phyloP scores from a whole-genome alignment of 345 rosid species.

The Triadica sebifera region DNA sequence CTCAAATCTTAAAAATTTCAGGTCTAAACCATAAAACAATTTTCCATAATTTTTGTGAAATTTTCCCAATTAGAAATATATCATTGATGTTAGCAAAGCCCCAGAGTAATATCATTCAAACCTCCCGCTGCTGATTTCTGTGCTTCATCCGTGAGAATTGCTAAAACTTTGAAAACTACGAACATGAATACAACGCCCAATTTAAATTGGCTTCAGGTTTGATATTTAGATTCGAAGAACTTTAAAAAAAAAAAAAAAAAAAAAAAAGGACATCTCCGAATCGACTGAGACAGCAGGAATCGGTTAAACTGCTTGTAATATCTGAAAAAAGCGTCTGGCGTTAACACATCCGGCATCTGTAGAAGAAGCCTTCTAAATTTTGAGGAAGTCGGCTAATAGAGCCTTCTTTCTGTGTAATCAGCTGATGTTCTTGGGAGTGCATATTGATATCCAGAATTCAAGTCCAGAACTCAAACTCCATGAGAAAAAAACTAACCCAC shows the following conservation, averaged over 20 bases:
- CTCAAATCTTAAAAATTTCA: too few relatives aligned
- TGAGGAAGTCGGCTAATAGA: constrained; percentile 8
- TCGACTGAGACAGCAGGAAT: not conserved
- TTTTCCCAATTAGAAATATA: too few relatives aligned
- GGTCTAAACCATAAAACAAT: too few relatives aligned
- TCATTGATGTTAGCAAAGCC: not conserved
- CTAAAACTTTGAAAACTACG: not conserved
- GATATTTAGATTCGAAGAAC: not conserved
- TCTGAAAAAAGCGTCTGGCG: not conserved
- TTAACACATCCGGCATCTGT: constrained; percentile 9
- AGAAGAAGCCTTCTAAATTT: constrained; percentile 8
- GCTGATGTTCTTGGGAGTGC: not conserved
- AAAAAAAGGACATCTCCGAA: not conserved
- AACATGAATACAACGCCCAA: not conserved
- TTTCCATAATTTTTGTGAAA: too few relatives aligned
- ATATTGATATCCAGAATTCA: constrained; percentile 9
- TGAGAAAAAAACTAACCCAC: constrained; percentile 15
- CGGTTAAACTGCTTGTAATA: not conserved
- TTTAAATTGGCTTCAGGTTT: constrained; percentile 11
- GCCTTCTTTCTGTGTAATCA: constrained; percentile 1
- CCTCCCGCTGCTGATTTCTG: too few relatives aligned
- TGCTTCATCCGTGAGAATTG: not conserved
- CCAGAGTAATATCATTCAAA: too few relatives aligned
- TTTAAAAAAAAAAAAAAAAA: too few relatives aligned
- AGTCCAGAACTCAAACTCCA: not conserved